Percentiles rank a stretch among this genome's conserved stretches.
Evolutionary conservation across 192 early-diverging fungal genomes (phyloP).

Genomic region (Haplosporangium gracile): DNA sequence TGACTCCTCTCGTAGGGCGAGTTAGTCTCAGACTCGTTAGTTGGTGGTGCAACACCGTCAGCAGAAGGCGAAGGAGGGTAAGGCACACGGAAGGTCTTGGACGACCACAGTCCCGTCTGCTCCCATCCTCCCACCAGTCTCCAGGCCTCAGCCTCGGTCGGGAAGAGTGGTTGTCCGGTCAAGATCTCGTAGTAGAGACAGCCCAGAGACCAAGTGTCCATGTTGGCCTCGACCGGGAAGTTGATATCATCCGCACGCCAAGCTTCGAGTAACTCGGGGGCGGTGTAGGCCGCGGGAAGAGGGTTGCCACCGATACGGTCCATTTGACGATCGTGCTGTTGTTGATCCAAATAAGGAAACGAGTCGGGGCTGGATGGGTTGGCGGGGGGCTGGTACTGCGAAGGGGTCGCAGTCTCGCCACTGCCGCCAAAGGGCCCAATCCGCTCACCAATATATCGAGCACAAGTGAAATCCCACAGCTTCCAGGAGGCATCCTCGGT

Average conservation of each 20-base stretch:
- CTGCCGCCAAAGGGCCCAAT: slow-evolving; percentile 47
- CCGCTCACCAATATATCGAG: slow-evolving; percentile 45
- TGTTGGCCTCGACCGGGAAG: slow-evolving; percentile 45
- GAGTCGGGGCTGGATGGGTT: slow-evolving; percentile 10
- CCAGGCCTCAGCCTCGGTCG: slow-evolving; percentile 44
- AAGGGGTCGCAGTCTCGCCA: neutral
- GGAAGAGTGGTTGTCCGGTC: slow-evolving; percentile 34
- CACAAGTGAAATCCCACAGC: slow-evolving; percentile 55
- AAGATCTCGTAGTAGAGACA: slow-evolving; percentile 52
- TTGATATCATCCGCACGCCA: slow-evolving; percentile 45
- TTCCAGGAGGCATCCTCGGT: slow-evolving; percentile 52
- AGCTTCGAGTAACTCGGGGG: slow-evolving; percentile 47
- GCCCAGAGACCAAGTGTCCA: slow-evolving; percentile 52
- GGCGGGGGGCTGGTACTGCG: neutral
- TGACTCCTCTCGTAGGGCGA: slow-evolving; percentile 14
- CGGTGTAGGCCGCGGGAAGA: slow-evolving; percentile 40
- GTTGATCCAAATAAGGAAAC: slow-evolving; percentile 35
- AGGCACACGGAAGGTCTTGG: slow-evolving; percentile 26
- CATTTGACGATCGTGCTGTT: slow-evolving; percentile 23
- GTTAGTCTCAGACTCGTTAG: slow-evolving; percentile 7
- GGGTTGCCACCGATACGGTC: slow-evolving; percentile 45
- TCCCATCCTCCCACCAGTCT: slow-evolving; percentile 42
- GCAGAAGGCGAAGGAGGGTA: slow-evolving; percentile 24
- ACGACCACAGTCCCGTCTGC: slow-evolving; percentile 4
- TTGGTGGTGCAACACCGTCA: neutral